A percentile compares a stretch with the other conserved stretches of the same genome.
Conservation (phyloP, 2,329 filamentous ascomycete species). For the Penicillium expansum region DNA sequence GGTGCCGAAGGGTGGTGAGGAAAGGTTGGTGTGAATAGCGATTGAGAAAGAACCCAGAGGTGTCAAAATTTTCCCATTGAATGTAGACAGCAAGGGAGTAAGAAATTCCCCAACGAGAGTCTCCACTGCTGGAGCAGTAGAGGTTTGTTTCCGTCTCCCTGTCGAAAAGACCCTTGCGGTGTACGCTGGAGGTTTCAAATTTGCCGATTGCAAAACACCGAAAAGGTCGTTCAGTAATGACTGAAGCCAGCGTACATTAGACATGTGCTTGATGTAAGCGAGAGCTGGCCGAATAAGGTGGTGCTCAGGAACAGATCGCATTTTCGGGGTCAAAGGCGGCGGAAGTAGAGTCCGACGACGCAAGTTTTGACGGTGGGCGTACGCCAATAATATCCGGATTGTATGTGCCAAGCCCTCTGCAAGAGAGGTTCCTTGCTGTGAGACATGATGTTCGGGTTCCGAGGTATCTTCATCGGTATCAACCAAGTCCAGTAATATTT, state of each 20-base stretch:
- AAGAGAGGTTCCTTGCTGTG: slow-evolving; percentile 40
- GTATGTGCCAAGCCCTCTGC: slow-evolving; percentile 66
- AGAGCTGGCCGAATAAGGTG: slow-evolving; percentile 60
- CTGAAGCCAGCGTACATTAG: slow-evolving; percentile 35
- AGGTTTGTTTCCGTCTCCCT: slow-evolving; percentile 10
- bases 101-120: slow-evolving; percentile 43
- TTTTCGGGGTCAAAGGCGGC: slow-evolving; percentile 52
- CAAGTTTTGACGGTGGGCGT: slow-evolving; percentile 74
- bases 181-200: slow-evolving; percentile 29
- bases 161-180: slow-evolving; percentile 28
- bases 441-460: slow-evolving; percentile 25
- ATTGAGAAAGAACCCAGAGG: slow-evolving; percentile 39
- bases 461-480: slow-evolving; percentile 49
- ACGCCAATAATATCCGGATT: slow-evolving; percentile 72
- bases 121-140: slow-evolving; percentile 34
- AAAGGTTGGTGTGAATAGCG: slow-evolving; percentile 37
- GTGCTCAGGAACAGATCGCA: slow-evolving; percentile 51
- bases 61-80: slow-evolving; percentile 37
- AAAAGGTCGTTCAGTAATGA: slow-evolving; percentile 34
- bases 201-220: slow-evolving; percentile 33
- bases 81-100: slow-evolving; percentile 44
- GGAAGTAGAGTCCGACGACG: slow-evolving; percentile 64
- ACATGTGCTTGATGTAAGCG: slow-evolving; percentile 52
- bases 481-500: slow-evolving; percentile 66
- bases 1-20: slow-evolving; percentile 36